Conservation (phyloP, 2,329 filamentous ascomycete genomes). For the Allantophomopsis lycopodina region DNA sequence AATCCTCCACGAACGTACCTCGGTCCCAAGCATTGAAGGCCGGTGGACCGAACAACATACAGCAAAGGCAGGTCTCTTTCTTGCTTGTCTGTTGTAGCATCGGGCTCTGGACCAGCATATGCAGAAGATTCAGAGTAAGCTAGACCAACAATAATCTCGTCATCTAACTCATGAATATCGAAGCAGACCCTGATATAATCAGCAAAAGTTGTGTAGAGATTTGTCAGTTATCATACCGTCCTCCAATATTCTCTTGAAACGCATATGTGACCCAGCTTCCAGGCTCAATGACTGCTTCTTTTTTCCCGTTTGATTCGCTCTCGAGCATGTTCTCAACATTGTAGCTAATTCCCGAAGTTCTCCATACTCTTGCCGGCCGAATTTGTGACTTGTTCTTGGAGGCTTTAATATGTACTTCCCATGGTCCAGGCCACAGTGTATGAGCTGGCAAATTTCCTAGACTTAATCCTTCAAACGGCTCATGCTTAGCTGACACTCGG, state of each 20-base stretch:
- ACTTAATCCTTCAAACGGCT: neutral
- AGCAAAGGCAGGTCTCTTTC: conserved; percentile 19
- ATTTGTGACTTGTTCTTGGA: conserved; percentile 21
- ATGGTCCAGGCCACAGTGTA: conserved; percentile 23
- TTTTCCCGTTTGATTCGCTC: conserved; percentile 1
- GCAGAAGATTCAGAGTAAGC: conserved; percentile 22
- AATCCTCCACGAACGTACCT: conserved; percentile 23
- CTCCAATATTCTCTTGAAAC: conserved; percentile 26
- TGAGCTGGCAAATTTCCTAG: conserved; percentile 13
- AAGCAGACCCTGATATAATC: conserved; percentile 19
- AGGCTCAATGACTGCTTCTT: conserved; percentile 10
- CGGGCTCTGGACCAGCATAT: conserved; percentile 19
- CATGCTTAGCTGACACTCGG: no score
- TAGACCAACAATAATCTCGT: conserved; percentile 16
- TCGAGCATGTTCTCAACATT: conserved; percentile 6
- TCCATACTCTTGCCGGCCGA: conserved; percentile 18
- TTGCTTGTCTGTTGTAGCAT: conserved; percentile 19
- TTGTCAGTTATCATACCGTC: conserved; percentile 17
- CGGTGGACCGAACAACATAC: conserved; percentile 15
- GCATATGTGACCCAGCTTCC: conserved; percentile 22
- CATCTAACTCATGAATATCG: conserved; percentile 13
- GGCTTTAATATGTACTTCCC: conserved; percentile 24
- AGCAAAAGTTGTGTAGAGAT: neutral
- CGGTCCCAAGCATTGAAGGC: conserved; percentile 19
- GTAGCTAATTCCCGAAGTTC: conserved; percentile 19